Conservation (phyloP, 2,329 filamentous ascomycete genomes). For the Colletotrichum lindemuthianum region DNA sequence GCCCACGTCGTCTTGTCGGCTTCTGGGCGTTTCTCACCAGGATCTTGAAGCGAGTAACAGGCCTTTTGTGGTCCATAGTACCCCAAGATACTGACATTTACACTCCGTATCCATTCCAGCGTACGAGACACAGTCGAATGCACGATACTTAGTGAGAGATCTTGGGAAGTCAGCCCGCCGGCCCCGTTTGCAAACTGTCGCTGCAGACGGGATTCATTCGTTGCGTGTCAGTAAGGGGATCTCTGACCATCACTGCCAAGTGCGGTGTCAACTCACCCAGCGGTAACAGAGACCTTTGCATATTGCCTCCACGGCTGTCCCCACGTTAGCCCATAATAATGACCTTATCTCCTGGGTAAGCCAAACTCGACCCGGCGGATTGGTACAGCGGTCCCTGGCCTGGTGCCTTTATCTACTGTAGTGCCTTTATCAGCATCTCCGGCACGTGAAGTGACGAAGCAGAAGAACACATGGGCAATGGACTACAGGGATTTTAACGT, state of each 20-base stretch:
- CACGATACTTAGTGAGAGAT: background rate
- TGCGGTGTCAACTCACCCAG: background rate
- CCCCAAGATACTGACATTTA: background rate
- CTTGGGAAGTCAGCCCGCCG: too few species aligned
- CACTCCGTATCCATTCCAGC: too few species aligned
- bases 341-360: slow-evolving; percentile 32
- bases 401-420: too few species aligned
- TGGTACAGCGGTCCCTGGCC: background rate
- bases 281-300: slow-evolving; percentile 1
- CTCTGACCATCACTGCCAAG: slow-evolving; percentile 12
- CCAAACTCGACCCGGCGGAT: background rate
- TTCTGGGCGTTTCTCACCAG: background rate
- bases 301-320: background rate
- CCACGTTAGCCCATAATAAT: slow-evolving; percentile 15
- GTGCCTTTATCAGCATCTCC: slow-evolving; percentile 8
- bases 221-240: background rate
- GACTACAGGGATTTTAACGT: background rate
- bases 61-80: slow-evolving; percentile 6
- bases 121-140: background rate
- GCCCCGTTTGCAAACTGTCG: too few species aligned
- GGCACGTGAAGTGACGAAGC: background rate
- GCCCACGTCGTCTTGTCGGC: background rate
- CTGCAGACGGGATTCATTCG: background rate
- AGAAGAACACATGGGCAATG: background rate
- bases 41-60: slow-evolving; percentile 9